Base-by-base conservation (phyloP, 352 stramenopile genomes). In the Phytophthora sp. region DNA sequence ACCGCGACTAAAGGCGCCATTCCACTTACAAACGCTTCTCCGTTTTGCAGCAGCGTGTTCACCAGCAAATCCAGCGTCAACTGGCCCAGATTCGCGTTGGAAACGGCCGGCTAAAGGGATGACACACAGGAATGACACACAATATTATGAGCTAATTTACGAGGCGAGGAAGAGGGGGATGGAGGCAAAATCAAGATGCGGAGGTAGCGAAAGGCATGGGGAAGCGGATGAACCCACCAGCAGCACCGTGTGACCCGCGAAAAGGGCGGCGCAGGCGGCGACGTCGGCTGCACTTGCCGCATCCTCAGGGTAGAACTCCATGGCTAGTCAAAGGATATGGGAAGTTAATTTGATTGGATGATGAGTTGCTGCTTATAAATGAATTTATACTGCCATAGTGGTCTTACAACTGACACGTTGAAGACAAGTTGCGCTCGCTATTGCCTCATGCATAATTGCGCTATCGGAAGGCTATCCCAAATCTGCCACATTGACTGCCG, bases 61-160 rank as follows among this genome's bases (percentile, higher is more conserved):
- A 92, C 63, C 30, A 90, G 27, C 26, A 92, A 72, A 62, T 93
- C 86, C n/a, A 93, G 57, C 18, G 80, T 80, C 54, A 95, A 58
- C 62, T 95, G 86, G 18, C 86, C 86, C 28, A 95, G 52, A 59
- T 95, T 95, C n/a, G 82, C 86, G 53, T 80, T 90, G 5, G 86
- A 95, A 38, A 95, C 72, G 13, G 76, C 78, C 5, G 86, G 86
- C 86, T 95, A 23, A 20, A 17, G 28, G 13, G 3, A 50, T 0
- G 30, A 60, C 18, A 9, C 0, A 6, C 43, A 20, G n/a, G 49
- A 31, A 68, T 35, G 50, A 64, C 61, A 63, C 42, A 60, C 18
- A 51, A 37, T 12, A 58, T 35, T 34, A 50, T 68, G 17, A 68
- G 50, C n/a, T 21, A 9, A 11, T 62, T 61, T 62, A 18, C 24